Conservation (phyloP, 306 rosid genomes). For the Carpinus fangiana region DNA sequence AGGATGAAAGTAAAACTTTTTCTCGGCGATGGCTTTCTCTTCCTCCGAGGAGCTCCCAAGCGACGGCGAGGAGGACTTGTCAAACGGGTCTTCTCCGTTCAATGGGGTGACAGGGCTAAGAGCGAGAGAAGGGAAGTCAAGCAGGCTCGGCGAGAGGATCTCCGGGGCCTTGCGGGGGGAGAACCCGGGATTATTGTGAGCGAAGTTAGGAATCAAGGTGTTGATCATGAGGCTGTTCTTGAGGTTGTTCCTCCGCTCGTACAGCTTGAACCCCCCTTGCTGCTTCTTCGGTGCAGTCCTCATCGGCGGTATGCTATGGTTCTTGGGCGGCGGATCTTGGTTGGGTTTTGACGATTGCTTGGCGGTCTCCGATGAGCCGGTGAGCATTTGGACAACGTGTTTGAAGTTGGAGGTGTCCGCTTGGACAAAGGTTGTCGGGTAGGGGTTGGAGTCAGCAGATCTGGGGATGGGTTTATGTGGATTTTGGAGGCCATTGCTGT, state of each 20-base stretch:
- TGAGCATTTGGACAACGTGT: constrained; percentile 96
- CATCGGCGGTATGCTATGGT: constrained; percentile 76
- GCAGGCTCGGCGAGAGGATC: constrained; percentile 84
- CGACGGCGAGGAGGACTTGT: constrained; percentile 74
- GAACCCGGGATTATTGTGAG: constrained; percentile 44
- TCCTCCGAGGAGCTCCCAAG: constrained; percentile 85
- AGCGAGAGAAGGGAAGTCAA: constrained; percentile 80
- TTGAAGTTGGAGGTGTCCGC: constrained; percentile 91
- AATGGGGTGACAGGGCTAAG: constrained; percentile 94
- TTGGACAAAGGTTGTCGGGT: constrained; percentile 94
- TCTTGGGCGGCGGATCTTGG: constrained; percentile 45
- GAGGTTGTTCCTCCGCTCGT: constrained; percentile 73
- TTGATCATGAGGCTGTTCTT: constrained; percentile 85
- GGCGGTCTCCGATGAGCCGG: constrained; percentile 72
- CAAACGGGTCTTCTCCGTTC: constrained; percentile 66
- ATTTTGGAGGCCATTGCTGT: constrained; percentile 44
- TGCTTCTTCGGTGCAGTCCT: constrained; percentile 58
- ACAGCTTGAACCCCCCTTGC: constrained; percentile 85
- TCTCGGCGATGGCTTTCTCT: constrained; percentile 90
- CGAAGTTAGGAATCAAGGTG: constrained; percentile 69
- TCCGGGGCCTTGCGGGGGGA: constrained; percentile 68
- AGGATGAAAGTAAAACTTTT: constrained; percentile 80
- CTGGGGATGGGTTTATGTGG: constrained; percentile 74
- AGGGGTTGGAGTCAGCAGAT: constrained; percentile 79
- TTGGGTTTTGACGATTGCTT: constrained; percentile 18